Percentiles rank a stretch among this genome's conserved stretches.
These are phyloP conservation scores for Glonium stellatum DNA, from an alignment of 495 filamentous ascomycete genomes.

Conservation along the genomic window DNA sequence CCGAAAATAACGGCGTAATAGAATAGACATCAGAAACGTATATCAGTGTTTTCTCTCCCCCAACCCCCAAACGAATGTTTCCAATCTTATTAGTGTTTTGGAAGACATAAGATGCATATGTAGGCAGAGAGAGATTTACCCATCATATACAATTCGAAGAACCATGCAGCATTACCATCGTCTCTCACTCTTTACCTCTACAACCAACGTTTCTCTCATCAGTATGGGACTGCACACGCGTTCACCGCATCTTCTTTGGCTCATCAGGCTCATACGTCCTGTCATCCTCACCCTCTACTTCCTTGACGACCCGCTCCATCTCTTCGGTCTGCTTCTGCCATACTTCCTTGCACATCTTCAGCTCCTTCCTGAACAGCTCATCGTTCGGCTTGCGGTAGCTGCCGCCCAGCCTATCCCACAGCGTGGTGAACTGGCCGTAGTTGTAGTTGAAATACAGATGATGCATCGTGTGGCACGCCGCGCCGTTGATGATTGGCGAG, in stretches of 20 bases:
- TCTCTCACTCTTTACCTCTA: background rate
- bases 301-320: slow-evolving; percentile 77
- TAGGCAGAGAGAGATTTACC: background rate
- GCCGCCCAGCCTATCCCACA: slow-evolving; percentile 87
- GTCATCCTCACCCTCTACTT: slow-evolving; percentile 85
- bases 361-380: slow-evolving; percentile 79
- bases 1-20: no score
- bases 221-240: background rate
- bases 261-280: slow-evolving; percentile 53
- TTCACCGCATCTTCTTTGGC: slow-evolving; percentile 22
- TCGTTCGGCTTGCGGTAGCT: slow-evolving; percentile 85
- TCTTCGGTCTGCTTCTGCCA: slow-evolving; percentile 76
- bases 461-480: slow-evolving; percentile 94
- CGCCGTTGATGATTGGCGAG: slow-evolving; percentile 83
- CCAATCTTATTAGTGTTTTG: background rate
- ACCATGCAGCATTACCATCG: background rate
- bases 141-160: no score
- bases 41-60: background rate
- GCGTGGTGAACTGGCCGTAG: slow-evolving; percentile 92
- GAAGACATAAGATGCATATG: background rate
- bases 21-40: no score
- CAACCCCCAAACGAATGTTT: background rate
- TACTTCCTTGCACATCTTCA: slow-evolving; percentile 75
- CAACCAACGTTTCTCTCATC: background rate
- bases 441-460: slow-evolving; percentile 99